Base-by-base conservation (phyloP, 139 green algal genomes). In the Mesotaenium endlicherianum region DNA sequence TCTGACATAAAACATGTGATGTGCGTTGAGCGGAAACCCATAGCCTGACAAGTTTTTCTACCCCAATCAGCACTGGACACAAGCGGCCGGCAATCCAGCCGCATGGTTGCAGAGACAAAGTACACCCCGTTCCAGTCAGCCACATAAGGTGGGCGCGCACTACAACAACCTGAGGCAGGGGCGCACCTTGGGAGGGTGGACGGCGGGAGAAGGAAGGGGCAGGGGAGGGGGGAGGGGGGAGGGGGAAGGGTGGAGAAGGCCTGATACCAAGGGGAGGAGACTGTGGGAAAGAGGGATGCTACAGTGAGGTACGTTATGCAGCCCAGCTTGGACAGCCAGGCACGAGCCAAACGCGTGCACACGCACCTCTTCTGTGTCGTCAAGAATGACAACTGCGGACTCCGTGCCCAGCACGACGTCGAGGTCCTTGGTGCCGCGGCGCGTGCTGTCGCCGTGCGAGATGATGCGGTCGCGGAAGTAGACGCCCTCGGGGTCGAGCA, bases 351-450 rank as follows among this genome's bases (percentile, higher is more conserved):
- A 64, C 53, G 53, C 20, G 26, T 64, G 53, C 53, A 34, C 26
- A 64, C 87, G 74, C 68, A 90, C 87, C 47, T 55, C 84, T 69
- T 92, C 90, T 3, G 95, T 98, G 92, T 98, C 95, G 81, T 98
- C 95, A 69, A 98, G 60, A 30, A 98, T 96, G 45, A 97, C 60
- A 39, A 94, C 86, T 16, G 55, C 57, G 2, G 58, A 38, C 11
- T 97, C 93, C 26, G 87, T 77, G 11, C 92, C 93, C 55, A 98
- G 84, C 42, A 96, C 84, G 20, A 98, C 92, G 88, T 98, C 95
- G 77, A 97, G 85, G 75, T 96, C 88, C 87, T 98, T 91, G 41
- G 57, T 84, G 57, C 74, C 80, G 75, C 8, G 88, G 91, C 75
- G 83, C 60, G 80, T 92, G 41, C 68, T 86, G 70, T 90, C 88